Base-by-base conservation (phyloP, 2,329 filamentous ascomycete species). In the Fusarium nygamai region DNA sequence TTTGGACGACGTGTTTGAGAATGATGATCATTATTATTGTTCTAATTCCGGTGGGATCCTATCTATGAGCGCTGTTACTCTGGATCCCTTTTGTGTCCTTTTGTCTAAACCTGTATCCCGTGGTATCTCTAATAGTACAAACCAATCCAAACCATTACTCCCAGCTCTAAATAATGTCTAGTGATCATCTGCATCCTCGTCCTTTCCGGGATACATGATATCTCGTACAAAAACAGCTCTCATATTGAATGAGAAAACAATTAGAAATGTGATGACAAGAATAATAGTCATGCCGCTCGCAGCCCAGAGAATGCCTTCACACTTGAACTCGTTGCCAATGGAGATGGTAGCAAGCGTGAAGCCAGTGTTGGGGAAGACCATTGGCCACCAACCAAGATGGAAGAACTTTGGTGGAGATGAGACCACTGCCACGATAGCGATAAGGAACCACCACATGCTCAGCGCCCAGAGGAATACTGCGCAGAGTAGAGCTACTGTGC, bases 381-480 rank as follows among this genome's bases (percentile, higher is more conserved):
- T 86, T 0, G 90, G 89, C 88, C 89, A 92, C 89, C 89, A 92
- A 2, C 88, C 89, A 5, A 92, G 83, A 69, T 90, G 88, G 73
- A 91, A 91, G 78, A 85, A 85, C 75, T 87, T 84, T 9, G 84
- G 85, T 17, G 83, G 78, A 74, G 81, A 78, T 22, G 82, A 67
- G n/a, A 79, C 61, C 22, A 84, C 78, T 31, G 82, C 81, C 8
- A 84, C 72, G 12, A 76, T 72, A 4, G 80, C 82, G 51, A 85
- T 82, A 34, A 79, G 84, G 78, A 89, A 91, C 87, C 88, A 89
- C 88, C 90, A 91, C 20, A 87, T 78, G 56, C 85, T 85, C 29
- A 94, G 80, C 0, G 89, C 88, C 92, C 92, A 94, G 16, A 94
- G 83, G 73, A 88, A 89, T 13, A 93, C 84, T 5, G 86, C 88